Percentiles rank a stretch among this genome's conserved stretches.
Evolutionary conservation across 306 rosid species (phyloP).

Genomic region (Cercis canadensis): DNA sequence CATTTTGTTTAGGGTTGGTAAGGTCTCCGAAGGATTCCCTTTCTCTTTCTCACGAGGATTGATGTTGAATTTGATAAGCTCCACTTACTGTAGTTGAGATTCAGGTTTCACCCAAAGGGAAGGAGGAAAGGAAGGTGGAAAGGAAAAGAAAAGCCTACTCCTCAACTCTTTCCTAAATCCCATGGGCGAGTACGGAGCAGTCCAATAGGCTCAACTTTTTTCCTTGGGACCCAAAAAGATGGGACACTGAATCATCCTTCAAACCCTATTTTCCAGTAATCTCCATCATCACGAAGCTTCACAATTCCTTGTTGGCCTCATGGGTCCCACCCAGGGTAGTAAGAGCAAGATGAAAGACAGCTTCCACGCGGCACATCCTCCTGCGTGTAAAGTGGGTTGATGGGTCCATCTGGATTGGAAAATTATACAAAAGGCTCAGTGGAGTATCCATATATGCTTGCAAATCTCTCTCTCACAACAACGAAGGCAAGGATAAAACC

Average conservation of each 20-base stretch:
- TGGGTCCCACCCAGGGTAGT: conserved; percentile 19
- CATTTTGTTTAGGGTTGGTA: too few species aligned
- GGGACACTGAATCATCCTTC: conserved; percentile 22
- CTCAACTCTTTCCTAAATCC: background rate
- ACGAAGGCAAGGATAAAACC: conserved; percentile 20
- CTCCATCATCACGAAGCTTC: conserved; percentile 46
- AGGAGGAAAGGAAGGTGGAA: background rate
- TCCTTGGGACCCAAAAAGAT: conserved; percentile 38
- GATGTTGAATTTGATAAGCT: conserved; percentile 16
- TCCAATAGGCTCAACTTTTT: conserved; percentile 24
- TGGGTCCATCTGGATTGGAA: conserved; percentile 55
- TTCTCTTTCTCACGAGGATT: too few species aligned
- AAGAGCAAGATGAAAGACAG: conserved; percentile 13
- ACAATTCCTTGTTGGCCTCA: conserved; percentile 32
- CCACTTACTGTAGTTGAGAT: background rate
- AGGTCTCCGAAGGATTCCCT: too few species aligned
- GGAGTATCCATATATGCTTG: conserved; percentile 57
- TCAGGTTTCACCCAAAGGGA: background rate
- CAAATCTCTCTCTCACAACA: conserved; percentile 34
- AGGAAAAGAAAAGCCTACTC: background rate
- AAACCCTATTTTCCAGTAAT: conserved; percentile 27
- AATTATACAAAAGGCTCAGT: conserved; percentile 50
- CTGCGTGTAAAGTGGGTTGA: conserved; percentile 46
- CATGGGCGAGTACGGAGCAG: conserved; percentile 30
- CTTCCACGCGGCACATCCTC: conserved; percentile 40